phyloP scores from a whole-genome alignment of 2,329 filamentous ascomycete species.

The Fusarium xyrophilum region DNA sequence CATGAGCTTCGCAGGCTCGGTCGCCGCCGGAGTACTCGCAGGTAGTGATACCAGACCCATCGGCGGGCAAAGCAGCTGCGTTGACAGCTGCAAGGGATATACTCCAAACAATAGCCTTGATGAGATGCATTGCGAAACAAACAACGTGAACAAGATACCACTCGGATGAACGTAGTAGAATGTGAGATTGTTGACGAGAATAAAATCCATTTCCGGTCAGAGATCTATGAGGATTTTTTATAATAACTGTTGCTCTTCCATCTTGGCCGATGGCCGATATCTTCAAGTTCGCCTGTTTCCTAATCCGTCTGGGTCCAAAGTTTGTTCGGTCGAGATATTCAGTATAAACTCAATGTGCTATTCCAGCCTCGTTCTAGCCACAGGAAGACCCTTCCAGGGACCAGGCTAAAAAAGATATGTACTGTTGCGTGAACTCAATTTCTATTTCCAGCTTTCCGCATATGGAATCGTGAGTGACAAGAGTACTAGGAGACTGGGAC shows the following conservation, averaged over 20 bases:
- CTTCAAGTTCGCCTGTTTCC: background rate
- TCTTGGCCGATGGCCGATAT: background rate
- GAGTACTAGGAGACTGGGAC: background rate
- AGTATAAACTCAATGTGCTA: background rate
- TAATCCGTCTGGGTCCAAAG: background rate
- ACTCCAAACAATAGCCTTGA: conserved; percentile 7
- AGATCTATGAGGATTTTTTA: conserved; percentile 1
- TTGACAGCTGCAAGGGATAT: conserved; percentile 3
- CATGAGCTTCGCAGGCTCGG: background rate
- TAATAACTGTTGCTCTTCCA: background rate
- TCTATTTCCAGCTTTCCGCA: background rate
- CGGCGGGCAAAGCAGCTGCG: conserved; percentile 5
- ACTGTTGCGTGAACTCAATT: background rate
- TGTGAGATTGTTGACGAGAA: background rate
- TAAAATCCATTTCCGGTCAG: background rate
- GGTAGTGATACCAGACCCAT: background rate
- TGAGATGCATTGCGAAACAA: conserved; percentile 1
- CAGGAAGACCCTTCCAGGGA: background rate
- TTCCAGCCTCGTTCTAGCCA: background rate
- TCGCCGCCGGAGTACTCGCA: conserved; percentile 2
- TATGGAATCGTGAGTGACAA: background rate
- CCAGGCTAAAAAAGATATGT: background rate
- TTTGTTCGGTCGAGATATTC: background rate
- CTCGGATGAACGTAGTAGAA: background rate
- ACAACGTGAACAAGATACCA: background rate